Evolutionary conservation across 306 rosid genomes (phyloP).

Genomic region (Purshia tridentata): DNA sequence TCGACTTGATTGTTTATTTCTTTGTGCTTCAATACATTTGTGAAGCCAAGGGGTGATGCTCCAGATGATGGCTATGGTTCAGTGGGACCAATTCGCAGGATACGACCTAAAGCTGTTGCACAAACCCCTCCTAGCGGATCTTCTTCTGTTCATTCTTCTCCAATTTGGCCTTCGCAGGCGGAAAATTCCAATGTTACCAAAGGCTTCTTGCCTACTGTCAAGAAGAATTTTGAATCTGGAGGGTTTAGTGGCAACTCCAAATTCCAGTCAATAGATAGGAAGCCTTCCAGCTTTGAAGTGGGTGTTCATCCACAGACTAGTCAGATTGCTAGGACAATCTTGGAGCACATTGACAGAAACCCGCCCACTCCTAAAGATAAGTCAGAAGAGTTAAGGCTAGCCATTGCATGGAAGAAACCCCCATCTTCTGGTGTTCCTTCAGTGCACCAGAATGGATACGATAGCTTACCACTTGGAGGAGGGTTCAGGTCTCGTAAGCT

Average conservation of each 20-base stretch:
- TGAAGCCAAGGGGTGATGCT: conserved; percentile 42
- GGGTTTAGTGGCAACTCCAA: conserved; percentile 32
- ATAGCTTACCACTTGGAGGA: conserved; percentile 31
- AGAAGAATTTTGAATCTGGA: conserved; percentile 42
- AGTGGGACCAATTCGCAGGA: conserved; percentile 70
- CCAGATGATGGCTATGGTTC: conserved; percentile 61
- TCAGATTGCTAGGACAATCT: conserved; percentile 76
- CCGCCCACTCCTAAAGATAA: conserved; percentile 73
- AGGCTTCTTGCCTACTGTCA: conserved; percentile 38
- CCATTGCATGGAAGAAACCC: conserved; percentile 57
- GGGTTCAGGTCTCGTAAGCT: conserved; percentile 33
- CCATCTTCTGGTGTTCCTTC: conserved; percentile 39
- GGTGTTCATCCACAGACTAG: conserved; percentile 59
- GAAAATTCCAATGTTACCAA: conserved; percentile 37
- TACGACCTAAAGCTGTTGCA: conserved; percentile 43
- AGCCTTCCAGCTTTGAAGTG: conserved; percentile 36
- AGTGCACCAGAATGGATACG: conserved; percentile 40
- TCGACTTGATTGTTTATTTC: conserved; percentile 17
- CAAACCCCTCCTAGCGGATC: conserved; percentile 48
- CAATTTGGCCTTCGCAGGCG: conserved; percentile 30
- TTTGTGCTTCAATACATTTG: conserved; percentile 33
- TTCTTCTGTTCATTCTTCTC: conserved; percentile 36
- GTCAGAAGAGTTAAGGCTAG: conserved; percentile 71
- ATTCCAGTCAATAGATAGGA: conserved; percentile 27
- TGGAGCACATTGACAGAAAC: conserved; percentile 80